Evolutionary conservation across 2,329 filamentous ascomycete species (phyloP).

Genomic region (Sporothrix protearum): DNA sequence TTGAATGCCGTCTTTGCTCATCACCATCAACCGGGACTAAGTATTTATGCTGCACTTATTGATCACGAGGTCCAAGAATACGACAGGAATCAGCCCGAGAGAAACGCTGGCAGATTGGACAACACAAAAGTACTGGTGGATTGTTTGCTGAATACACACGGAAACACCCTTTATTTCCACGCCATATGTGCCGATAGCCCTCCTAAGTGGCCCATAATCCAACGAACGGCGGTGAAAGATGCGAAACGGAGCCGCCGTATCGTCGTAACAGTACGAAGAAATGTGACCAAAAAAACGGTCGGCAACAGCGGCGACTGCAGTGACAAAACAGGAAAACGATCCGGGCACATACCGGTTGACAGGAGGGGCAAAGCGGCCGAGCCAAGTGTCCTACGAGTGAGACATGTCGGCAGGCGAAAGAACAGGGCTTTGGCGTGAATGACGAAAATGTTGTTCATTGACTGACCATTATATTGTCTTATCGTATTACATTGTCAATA

Average conservation of each 20-base stretch:
- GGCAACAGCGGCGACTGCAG: not conserved
- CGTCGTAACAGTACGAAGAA: not conserved
- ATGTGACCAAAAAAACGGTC: not conserved
- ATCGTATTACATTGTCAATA: not conserved
- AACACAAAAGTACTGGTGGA: not conserved
- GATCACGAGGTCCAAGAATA: not conserved
- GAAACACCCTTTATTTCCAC: not conserved
- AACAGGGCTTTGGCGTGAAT: not conserved
- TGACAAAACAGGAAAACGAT: not conserved
- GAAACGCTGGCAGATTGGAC: not conserved
- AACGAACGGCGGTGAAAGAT: not conserved
- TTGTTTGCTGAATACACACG: not conserved
- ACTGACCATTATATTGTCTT: not conserved
- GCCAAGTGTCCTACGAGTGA: constrained; percentile 8
- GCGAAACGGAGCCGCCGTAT: not conserved
- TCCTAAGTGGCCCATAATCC: not conserved
- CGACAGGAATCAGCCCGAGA: not conserved
- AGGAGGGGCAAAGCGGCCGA: constrained; percentile 7
- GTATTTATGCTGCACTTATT: not conserved
- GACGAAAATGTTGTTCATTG: not conserved
- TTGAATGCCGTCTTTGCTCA: not conserved
- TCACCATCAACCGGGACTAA: not conserved
- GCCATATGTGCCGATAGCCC: not conserved
- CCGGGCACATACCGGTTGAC: not conserved
- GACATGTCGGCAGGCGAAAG: not conserved